These are phyloP conservation scores for Auricularia auricula-judae DNA, from an alignment of 768 basidiomycete genomes.

Conservation along the genomic window DNA sequence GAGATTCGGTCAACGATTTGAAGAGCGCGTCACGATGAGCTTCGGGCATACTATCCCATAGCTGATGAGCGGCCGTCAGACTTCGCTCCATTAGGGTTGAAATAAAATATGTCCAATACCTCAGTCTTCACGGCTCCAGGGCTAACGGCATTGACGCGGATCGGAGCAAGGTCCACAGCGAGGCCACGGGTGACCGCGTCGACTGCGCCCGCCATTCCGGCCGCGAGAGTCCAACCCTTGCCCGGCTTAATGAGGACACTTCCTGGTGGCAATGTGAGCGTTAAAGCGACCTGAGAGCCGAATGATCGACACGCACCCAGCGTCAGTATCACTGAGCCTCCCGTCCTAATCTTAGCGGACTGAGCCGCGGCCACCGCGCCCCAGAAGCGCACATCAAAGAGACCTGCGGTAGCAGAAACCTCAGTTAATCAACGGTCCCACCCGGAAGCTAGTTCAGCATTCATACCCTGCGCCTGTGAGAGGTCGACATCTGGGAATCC, in stretches of 20 bases:
- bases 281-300: background rate
- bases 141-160: conserved; percentile 10
- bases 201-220: conserved; percentile 8
- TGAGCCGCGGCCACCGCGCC: conserved; percentile 8
- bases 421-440: background rate
- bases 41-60: too few relatives aligned
- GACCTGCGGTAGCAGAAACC: background rate
- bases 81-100: too few relatives aligned
- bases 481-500: conserved; percentile 1
- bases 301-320: conserved; percentile 3
- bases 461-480: background rate
- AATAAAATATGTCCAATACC: too few relatives aligned
- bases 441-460: background rate
- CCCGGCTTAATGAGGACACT: conserved; percentile 6
- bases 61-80: too few relatives aligned
- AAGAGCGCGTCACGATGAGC: too few relatives aligned
- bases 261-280: background rate
- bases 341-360: conserved; percentile 5
- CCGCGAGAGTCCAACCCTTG: conserved; percentile 7
- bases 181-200: conserved; percentile 10
- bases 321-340: conserved; percentile 9
- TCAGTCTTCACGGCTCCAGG: too few relatives aligned
- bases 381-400: conserved; percentile 12
- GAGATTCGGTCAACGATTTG: too few relatives aligned
- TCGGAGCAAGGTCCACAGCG: conserved; percentile 11